phyloP scores from a whole-genome alignment of 805 yeast species.

The Lachancea thermotolerans region DNA sequence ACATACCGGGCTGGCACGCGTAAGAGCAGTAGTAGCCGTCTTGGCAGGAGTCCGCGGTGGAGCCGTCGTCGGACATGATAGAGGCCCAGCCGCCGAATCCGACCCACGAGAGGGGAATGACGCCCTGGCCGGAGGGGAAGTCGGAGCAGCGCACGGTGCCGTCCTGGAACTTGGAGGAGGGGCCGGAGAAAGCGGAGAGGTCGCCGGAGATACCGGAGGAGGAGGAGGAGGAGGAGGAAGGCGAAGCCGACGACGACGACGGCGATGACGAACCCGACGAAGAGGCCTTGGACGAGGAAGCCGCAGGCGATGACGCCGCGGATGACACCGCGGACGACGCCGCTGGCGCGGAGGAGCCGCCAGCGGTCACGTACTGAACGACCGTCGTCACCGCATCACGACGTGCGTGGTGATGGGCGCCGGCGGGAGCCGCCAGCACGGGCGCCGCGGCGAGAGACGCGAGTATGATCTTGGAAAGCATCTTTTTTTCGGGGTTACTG shows the following conservation, averaged over 20 bases:
- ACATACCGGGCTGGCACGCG: constrained; percentile 98
- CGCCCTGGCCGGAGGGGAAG: constrained; percentile 75
- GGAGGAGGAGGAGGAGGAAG: constrained; percentile 6
- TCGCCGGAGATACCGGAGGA: constrained; percentile 41
- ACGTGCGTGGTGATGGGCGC: constrained; percentile 21
- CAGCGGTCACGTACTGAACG: constrained; percentile 27
- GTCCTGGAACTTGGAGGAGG: constrained; percentile 56
- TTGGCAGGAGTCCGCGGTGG: constrained; percentile 57
- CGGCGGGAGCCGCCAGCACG: constrained; percentile 23
- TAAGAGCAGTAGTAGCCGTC: constrained; percentile 96
- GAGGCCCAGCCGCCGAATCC: constrained; percentile 47
- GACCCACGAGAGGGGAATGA: constrained; percentile 51
- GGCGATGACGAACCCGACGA: constrained; percentile 19
- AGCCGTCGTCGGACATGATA: constrained; percentile 36
- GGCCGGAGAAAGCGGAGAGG: constrained; percentile 48
- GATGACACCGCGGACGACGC: constrained; percentile 12
- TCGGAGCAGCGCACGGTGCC: constrained; percentile 62
- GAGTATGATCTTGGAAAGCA: not conserved
- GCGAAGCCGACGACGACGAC: constrained; percentile 16
- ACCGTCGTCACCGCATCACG: constrained; percentile 31
- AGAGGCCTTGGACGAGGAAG: constrained; percentile 2
- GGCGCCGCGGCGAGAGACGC: constrained; percentile 18
- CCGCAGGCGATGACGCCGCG: constrained; percentile 16
- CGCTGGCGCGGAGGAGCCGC: constrained; percentile 19
- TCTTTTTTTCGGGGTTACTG: not conserved